Evolutionary conservation across 805 yeast species (phyloP).

Genomic region (Hanseniaspora nectarophila): DNA sequence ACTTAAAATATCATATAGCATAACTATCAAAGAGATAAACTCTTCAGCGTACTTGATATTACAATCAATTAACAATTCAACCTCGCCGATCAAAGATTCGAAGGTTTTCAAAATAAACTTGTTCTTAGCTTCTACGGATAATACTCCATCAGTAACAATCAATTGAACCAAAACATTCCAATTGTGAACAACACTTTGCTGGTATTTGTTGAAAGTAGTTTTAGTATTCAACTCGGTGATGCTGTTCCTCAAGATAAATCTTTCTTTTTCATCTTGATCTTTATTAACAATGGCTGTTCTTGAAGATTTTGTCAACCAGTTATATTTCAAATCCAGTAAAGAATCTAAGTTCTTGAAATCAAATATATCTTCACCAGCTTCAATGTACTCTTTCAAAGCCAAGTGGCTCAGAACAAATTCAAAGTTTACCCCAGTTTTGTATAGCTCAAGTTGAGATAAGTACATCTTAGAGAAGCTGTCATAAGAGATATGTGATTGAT

Average conservation of each 20-base stretch:
- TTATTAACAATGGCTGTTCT: constrained; percentile 13
- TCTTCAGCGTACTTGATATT: constrained; percentile 63
- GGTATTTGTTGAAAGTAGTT: constrained; percentile 39
- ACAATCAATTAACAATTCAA: constrained; percentile 58
- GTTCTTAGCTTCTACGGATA: constrained; percentile 36
- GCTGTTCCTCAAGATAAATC: constrained; percentile 25
- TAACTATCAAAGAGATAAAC: constrained; percentile 61
- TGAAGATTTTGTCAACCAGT: constrained; percentile 15
- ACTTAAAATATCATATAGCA: constrained; percentile 53
- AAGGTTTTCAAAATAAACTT: constrained; percentile 65
- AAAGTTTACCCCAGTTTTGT: constrained; percentile 3
- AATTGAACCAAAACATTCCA: constrained; percentile 78
- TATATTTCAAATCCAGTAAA: constrained; percentile 24
- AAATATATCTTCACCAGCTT: constrained; percentile 26
- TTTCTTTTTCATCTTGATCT: constrained; percentile 21
- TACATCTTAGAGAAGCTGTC: constrained; percentile 7
- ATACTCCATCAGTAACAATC: constrained; percentile 50
- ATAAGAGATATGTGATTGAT: constrained; percentile 1
- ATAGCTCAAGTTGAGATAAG: constrained; percentile 8
- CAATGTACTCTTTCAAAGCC: neutral
- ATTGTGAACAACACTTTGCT: constrained; percentile 54
- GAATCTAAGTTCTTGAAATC: constrained; percentile 35
- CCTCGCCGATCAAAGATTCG: constrained; percentile 62
- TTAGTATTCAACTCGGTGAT: constrained; percentile 38
- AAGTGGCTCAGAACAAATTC: neutral